phyloP scores from a whole-genome alignment of 768 basidiomycete genomes.

The Cystobasidium ongulense region DNA sequence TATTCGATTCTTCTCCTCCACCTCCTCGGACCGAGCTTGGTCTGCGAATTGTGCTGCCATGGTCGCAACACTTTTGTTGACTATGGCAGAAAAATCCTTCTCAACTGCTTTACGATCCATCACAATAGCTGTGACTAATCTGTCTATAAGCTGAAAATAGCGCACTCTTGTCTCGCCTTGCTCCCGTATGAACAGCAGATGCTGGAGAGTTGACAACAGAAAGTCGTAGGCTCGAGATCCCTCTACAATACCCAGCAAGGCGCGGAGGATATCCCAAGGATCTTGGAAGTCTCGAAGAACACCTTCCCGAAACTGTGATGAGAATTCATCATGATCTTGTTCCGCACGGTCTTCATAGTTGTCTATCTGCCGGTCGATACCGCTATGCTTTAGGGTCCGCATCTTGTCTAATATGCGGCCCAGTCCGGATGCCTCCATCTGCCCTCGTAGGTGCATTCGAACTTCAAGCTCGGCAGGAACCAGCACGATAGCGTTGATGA shows the following conservation, averaged over 20 bases:
- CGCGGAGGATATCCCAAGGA: slow-evolving; percentile 78
- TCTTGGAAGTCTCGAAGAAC: slow-evolving; percentile 67
- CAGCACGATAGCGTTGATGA: slow-evolving; percentile 62
- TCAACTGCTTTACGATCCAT: slow-evolving; percentile 65
- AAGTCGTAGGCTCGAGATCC: slow-evolving; percentile 71
- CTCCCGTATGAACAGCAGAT: slow-evolving; percentile 79
- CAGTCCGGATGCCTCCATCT: slow-evolving; percentile 83
- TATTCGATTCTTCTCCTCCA: slow-evolving; percentile 66
- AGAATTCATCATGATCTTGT: slow-evolving; percentile 64
- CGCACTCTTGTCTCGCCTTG: slow-evolving; percentile 75
- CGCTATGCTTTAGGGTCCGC: slow-evolving; percentile 56
- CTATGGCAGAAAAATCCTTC: slow-evolving; percentile 57
- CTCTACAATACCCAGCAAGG: slow-evolving; percentile 65
- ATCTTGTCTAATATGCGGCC: slow-evolving; percentile 63
- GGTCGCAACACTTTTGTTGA: slow-evolving; percentile 80
- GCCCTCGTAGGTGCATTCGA: slow-evolving; percentile 72
- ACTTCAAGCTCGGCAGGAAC: slow-evolving; percentile 68
- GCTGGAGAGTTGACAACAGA: slow-evolving; percentile 88
- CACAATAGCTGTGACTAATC: slow-evolving; percentile 79
- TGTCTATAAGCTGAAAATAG: slow-evolving; percentile 84
- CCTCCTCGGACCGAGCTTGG: slow-evolving; percentile 68
- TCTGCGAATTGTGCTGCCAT: slow-evolving; percentile 85
- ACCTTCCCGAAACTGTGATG: slow-evolving; percentile 66
- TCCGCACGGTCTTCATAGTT: slow-evolving; percentile 58
- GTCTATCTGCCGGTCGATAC: slow-evolving; percentile 61